phyloP scores from a whole-genome alignment of 176 grass and related monocot species.

The Leersia perrieri region DNA sequence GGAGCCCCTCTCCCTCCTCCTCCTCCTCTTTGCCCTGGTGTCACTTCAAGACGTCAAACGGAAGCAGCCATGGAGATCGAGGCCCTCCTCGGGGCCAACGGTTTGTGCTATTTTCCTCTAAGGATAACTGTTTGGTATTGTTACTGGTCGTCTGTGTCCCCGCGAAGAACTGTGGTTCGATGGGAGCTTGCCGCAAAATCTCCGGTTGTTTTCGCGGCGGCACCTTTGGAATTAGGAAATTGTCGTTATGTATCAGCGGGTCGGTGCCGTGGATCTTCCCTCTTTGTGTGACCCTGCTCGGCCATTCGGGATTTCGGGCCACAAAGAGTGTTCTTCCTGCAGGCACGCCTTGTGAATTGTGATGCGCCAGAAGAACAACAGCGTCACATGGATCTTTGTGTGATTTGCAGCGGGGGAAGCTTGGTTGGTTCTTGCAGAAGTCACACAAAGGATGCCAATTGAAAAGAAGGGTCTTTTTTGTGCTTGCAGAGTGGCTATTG shows the following conservation, averaged over 20 bases:
- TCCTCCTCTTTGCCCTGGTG: neutral
- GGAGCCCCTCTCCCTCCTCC: neutral
- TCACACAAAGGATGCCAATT: conserved; percentile 30
- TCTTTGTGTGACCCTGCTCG: neutral
- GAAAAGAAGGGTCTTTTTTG: neutral
- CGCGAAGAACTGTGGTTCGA: neutral
- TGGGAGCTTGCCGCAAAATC: neutral
- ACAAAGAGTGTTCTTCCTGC: neutral
- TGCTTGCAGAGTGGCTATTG: neutral
- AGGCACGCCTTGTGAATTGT: neutral
- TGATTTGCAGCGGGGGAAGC: neutral
- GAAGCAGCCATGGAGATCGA: neutral
- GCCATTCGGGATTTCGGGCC: neutral
- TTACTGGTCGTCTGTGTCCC: neutral
- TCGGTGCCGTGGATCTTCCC: neutral
- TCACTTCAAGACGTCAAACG: neutral
- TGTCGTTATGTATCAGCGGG: too few relatives aligned
- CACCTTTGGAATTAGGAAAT: too few relatives aligned
- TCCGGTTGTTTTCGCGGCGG: neutral
- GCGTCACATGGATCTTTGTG: conserved; percentile 1
- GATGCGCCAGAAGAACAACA: neutral
- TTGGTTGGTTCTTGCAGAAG: conserved; percentile 16
- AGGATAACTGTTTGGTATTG: neutral
- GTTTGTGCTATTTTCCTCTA: neutral
- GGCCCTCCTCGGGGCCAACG: neutral